Evolutionary conservation across 768 basidiomycete species (phyloP).

Genomic region (Suillus subalutaceus): DNA sequence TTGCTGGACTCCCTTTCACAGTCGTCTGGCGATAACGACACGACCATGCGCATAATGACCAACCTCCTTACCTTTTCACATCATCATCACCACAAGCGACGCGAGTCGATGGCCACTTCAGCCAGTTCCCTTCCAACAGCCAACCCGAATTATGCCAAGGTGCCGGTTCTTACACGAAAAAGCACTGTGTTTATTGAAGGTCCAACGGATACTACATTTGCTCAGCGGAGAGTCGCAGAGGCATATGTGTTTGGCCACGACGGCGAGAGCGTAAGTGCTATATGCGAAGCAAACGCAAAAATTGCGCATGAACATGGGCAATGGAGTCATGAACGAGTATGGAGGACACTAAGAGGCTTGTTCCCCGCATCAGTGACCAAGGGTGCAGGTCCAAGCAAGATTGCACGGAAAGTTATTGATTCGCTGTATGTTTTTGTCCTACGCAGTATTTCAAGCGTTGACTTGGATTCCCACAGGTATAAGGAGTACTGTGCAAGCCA

Average conservation of each 20-base stretch:
- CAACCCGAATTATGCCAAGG: slow-evolving; percentile 39
- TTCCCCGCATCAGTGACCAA: slow-evolving; percentile 35
- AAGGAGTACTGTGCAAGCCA: slow-evolving; percentile 47
- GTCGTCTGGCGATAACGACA: slow-evolving; percentile 52
- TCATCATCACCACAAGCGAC: slow-evolving; percentile 34
- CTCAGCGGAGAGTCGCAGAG: slow-evolving; percentile 57
- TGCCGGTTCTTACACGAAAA: slow-evolving; percentile 42
- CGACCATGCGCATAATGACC: slow-evolving; percentile 77
- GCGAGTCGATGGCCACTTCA: slow-evolving; percentile 11
- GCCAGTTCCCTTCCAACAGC: slow-evolving; percentile 23
- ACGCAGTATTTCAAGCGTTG: slow-evolving; percentile 1
- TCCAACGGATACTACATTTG: slow-evolving; percentile 50
- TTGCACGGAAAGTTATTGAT: slow-evolving; percentile 42
- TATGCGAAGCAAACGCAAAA: slow-evolving; percentile 63
- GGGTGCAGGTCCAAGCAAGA: slow-evolving; percentile 33
- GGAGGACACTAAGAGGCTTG: slow-evolving; percentile 55
- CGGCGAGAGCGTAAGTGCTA: slow-evolving; percentile 40
- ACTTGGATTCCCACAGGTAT: slow-evolving; percentile 37
- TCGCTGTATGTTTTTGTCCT: slow-evolving; percentile 48
- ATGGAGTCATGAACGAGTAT: slow-evolving; percentile 72
- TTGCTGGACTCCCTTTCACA: slow-evolving; percentile 38
- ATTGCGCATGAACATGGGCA: slow-evolving; percentile 62
- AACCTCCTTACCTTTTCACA: slow-evolving; percentile 68
- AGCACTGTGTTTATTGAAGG: slow-evolving; percentile 64
- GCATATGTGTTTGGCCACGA: slow-evolving; percentile 55